These are phyloP conservation scores for Fusarium sp. DNA, from an alignment of 2,329 filamentous ascomycete species.

Conservation along the genomic window DNA sequence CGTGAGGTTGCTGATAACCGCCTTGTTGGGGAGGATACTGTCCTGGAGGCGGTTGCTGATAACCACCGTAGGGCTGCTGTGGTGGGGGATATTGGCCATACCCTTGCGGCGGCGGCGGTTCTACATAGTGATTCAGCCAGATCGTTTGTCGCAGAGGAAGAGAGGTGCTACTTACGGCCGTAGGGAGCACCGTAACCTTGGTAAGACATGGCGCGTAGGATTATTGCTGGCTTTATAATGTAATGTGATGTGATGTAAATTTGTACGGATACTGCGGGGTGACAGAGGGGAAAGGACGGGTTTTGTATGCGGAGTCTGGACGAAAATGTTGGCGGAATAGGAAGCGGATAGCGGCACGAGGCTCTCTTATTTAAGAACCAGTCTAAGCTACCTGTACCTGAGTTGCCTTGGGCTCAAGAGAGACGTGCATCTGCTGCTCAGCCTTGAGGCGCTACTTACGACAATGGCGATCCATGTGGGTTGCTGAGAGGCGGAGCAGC, in stretches of 20 bases:
- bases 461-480: constrained; percentile 40
- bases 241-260: constrained; percentile 1
- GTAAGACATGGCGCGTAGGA: constrained; percentile 54
- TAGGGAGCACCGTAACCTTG: constrained; percentile 51
- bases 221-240: constrained; percentile 5
- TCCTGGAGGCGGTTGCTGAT: constrained; percentile 54
- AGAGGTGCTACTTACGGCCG: constrained; percentile 53
- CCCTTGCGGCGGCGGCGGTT: constrained; percentile 55
- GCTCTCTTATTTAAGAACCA: constrained; percentile 30
- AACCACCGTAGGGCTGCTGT: constrained; percentile 50
- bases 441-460: constrained; percentile 36
- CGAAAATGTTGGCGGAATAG: constrained; percentile 5
- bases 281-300: constrained; percentile 20
- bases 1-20: constrained; percentile 54
- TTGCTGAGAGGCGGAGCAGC: constrained; percentile 35
- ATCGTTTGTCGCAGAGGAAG: constrained; percentile 1
- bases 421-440: constrained; percentile 36
- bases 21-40: constrained; percentile 50
- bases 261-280: constrained; percentile 24
- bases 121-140: constrained; percentile 28
- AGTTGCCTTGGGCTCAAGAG: constrained; percentile 26
- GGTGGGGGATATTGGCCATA: constrained; percentile 55
- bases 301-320: constrained; percentile 14
- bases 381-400: constrained; percentile 1
- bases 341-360: constrained; percentile 29